Base-by-base conservation (phyloP, 73 alveolate genomes). In the Urostyla sp. region DNA sequence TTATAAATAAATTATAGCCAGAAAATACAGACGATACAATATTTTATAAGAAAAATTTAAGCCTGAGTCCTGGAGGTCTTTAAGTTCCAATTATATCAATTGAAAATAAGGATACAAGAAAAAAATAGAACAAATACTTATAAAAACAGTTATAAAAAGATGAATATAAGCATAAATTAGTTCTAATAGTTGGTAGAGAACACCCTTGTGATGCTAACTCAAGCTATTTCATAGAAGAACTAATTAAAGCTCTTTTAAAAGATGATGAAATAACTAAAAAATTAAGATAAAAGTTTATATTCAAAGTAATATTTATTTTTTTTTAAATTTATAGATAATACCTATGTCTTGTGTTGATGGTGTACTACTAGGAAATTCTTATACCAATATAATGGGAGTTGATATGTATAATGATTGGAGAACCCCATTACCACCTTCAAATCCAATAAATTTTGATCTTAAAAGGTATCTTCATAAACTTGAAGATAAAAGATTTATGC, bases 291-390 rank as follows among this genome's bases (percentile, higher is more conserved):
- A 63, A 60, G 26, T 63, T 63, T 43, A 63, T 63, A 16, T 63
- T 63, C 23, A 63, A 40, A 40, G 51, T 40, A 40, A 40, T 40
- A 11, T 40, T 11, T 40, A 40, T 15, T 40, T 10, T 15, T 40
- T 11, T 11, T 40, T 15, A n/a, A n/a, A n/a, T 40, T 40, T 40
- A 11, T 40, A 63, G 53, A 38, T 63, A 5, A 45, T 63, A 11
- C 79, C 79, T 7, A 63, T 63, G 79, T 6, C 34, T 37, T 63
- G 79, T 43, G 60, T 63, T 16, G 79, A 63, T 40, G 79, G 79
- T 8, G 79, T 63, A 5, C 20, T 63, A 5, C 30, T 63, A 38
- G 79, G 79, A 10, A 63, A 63, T 38, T 43, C 79, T 16, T 13
- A 10, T 10, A 63, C 79, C 24, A 43, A 57, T 5, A 63, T 63